These are phyloP conservation scores for Ophiocytium majus DNA, from an alignment of 352 stramenopile species.

Conservation along the genomic window DNA sequence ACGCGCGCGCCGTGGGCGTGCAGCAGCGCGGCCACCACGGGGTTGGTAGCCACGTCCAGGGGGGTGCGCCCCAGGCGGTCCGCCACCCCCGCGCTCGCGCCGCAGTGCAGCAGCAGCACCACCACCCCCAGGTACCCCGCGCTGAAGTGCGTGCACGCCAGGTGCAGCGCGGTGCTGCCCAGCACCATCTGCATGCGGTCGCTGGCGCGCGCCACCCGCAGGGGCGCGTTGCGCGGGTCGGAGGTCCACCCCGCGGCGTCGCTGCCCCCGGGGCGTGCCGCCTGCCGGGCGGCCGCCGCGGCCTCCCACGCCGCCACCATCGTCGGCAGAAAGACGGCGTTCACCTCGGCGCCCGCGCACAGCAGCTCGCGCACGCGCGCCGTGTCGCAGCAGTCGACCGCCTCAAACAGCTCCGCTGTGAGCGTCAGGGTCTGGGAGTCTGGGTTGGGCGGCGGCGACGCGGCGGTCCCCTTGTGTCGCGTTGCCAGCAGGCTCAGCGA, in stretches of 20 bases:
- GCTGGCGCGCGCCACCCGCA: background rate
- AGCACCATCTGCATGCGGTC: slow-evolving; percentile 23
- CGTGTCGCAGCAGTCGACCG: slow-evolving; percentile 37
- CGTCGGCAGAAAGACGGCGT: slow-evolving; percentile 30
- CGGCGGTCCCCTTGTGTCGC: too few species aligned
- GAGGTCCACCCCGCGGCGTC: background rate
- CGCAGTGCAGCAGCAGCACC: slow-evolving; percentile 41
- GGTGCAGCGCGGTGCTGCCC: slow-evolving; percentile 41
- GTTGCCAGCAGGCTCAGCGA: too few species aligned
- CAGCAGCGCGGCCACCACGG: slow-evolving; percentile 41
- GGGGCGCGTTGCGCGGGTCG: background rate
- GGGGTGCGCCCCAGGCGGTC: slow-evolving; percentile 36
- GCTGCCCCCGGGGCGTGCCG: background rate
- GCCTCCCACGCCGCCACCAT: background rate
- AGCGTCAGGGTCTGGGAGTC: too few species aligned
- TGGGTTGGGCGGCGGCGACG: too few species aligned
- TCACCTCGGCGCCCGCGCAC: slow-evolving; percentile 35
- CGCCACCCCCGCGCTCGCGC: slow-evolving; percentile 28
- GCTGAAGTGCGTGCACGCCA: slow-evolving; percentile 33
- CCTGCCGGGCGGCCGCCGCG: background rate
- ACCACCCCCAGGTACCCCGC: slow-evolving; percentile 36
- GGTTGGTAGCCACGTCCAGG: slow-evolving; percentile 38
- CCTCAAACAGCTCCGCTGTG: slow-evolving; percentile 30
- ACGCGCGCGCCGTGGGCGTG: slow-evolving; percentile 32
- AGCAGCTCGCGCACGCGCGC: slow-evolving; percentile 28